phyloP scores from a whole-genome alignment of 2,329 filamentous ascomycete genomes.

The Blastomyces silverae region DNA sequence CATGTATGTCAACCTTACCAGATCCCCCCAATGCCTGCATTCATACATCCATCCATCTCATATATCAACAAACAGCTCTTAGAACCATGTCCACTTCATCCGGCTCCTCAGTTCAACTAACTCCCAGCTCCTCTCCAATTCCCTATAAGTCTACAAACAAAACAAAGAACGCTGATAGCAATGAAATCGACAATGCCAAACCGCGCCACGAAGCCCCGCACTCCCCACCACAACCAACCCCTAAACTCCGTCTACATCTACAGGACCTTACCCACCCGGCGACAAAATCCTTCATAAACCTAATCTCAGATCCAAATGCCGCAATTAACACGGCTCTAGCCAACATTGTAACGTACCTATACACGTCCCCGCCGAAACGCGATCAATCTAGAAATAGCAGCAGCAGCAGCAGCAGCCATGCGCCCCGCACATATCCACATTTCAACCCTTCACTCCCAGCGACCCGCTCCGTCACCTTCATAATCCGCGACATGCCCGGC shows the following conservation, averaged over 20 bases:
- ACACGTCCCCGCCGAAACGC: constrained; percentile 40
- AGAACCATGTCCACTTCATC: constrained; percentile 3
- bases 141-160: background rate
- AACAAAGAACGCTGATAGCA: background rate
- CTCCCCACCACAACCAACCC: constrained; percentile 22
- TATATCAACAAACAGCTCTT: background rate
- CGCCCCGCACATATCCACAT: constrained; percentile 11
- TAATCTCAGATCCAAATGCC: constrained; percentile 54
- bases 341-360: constrained; percentile 66
- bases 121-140: constrained; percentile 4
- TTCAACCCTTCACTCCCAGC: constrained; percentile 44
- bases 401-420: background rate
- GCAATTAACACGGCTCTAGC: constrained; percentile 58
- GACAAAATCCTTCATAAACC: constrained; percentile 58
- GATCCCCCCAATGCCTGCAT: background rate
- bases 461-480: constrained; percentile 79
- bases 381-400: background rate
- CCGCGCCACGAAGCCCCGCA: background rate
- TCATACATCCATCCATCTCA: background rate
- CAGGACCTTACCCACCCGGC: constrained; percentile 44
- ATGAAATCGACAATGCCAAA: background rate
- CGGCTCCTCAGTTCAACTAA: background rate
- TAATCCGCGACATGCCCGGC: constrained; percentile 70
- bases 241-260: constrained; percentile 34
- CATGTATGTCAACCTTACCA: background rate